phyloP scores from a whole-genome alignment of 2,329 filamentous ascomycete genomes.

The Didymosphaeria variabile region DNA sequence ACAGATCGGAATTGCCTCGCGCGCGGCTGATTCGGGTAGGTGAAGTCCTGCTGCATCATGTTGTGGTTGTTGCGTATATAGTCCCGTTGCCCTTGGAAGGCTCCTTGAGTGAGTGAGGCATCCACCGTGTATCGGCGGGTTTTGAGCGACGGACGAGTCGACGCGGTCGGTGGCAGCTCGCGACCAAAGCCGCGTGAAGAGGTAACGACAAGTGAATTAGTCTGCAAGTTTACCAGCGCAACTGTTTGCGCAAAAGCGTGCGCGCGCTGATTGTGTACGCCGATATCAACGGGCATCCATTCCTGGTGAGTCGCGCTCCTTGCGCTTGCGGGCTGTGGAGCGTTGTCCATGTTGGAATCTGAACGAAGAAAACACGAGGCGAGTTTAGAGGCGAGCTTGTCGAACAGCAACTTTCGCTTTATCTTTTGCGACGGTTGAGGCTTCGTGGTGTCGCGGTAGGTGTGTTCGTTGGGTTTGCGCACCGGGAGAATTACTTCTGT shows the following conservation, averaged over 20 bases:
- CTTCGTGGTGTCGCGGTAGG: not conserved
- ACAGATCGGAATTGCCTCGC: not conserved
- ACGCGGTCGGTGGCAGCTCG: conserved; percentile 22
- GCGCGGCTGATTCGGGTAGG: not conserved
- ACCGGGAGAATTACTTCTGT: not conserved
- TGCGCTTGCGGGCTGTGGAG: not conserved
- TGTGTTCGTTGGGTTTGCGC: not conserved
- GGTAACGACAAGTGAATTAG: conserved; percentile 16
- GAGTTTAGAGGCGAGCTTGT: not conserved
- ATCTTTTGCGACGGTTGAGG: not conserved
- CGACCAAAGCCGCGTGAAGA: conserved; percentile 29
- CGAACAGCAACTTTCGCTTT: not conserved
- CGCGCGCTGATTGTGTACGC: conserved; percentile 9
- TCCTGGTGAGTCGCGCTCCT: not conserved
- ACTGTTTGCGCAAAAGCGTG: conserved; percentile 23
- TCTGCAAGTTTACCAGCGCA: conserved; percentile 12
- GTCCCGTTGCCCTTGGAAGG: not conserved
- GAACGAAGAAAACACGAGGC: not conserved
- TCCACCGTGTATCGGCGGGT: conserved; percentile 37
- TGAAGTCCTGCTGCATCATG: not conserved
- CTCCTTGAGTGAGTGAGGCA: conserved; percentile 9
- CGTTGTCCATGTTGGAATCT: not conserved
- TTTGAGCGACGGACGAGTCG: conserved; percentile 21
- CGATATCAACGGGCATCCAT: not conserved
- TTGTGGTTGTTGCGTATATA: not conserved